Evolutionary conservation across 345 rosid species (phyloP), one percentile per base, ranked within the genome.

Genomic region (Acer campestre): DNA sequence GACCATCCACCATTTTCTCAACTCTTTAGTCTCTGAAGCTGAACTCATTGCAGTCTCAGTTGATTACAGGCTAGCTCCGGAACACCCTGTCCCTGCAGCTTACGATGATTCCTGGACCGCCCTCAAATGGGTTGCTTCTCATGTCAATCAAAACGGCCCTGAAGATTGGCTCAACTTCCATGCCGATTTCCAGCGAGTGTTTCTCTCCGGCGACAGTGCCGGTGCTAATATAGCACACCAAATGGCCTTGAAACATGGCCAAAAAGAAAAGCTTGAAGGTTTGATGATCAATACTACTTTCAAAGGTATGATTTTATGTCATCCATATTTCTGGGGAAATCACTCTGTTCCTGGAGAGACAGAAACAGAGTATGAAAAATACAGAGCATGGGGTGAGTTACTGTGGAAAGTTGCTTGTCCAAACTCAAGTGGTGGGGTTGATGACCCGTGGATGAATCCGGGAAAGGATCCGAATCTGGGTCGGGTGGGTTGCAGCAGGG

Each of bases 371-470:
- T 56, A n/a, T 2, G 7, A 58, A 1, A 20, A 9, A 3, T 1
- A 2, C 10, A 18, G 22, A 58, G 62, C 7, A 58, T n/a, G 22
- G 1, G 23, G 0, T 84, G 66, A 2, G 3, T 6, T 1, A 18
- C 0, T 85, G 0, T 88, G 86, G 83, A 11, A 76, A 22, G n/a
- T 81, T 0, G 79, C 82, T 23, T 77, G 77, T 16, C 92, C 93
- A 0, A 53, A 55, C 10, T 83, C 82, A 12, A 61, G 35, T 3
- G 5, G 80, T 0, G 92, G 92, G 18, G 44, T 61, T 2, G 86
- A 87, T 53, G 93, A 91, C 53, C 94, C 89, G 11, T 76, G 44
- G 79, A 3, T 91, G 0, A 85, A 91, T 72, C 92, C 90, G 55
- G 68, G 8, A 1, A 56, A 16, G 8, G 61, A 56, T 3, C 23